phyloP scores from a whole-genome alignment of 208 protist species.

The Entamoeba histolytica region DNA sequence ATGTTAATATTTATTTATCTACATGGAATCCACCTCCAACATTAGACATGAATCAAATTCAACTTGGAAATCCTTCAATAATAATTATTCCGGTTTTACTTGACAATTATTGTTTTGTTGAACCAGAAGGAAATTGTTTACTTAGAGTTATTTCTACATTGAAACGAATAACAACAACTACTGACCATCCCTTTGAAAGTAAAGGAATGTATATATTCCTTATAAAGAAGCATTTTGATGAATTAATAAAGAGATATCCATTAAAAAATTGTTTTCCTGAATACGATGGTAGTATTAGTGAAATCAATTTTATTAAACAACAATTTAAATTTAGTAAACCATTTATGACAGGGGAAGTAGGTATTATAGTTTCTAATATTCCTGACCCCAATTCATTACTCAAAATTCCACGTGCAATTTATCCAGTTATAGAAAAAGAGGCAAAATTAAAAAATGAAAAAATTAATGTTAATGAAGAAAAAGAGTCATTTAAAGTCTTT shows the following conservation, averaged over 20 bases:
- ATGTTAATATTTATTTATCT: not conserved
- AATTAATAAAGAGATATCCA: not conserved
- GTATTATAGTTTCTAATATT: not conserved
- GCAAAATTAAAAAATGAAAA: not conserved
- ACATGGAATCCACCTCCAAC: not conserved
- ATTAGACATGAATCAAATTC: not conserved
- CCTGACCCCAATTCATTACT: not conserved
- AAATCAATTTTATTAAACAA: not conserved
- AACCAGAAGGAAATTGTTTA: not conserved
- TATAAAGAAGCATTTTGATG: not conserved
- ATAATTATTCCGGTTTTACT: not conserved
- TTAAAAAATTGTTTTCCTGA: not conserved
- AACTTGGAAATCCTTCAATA: not conserved
- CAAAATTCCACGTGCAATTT: not conserved
- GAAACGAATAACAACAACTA: not conserved
- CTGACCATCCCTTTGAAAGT: not conserved
- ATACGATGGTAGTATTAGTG: not conserved
- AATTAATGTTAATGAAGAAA: not conserved
- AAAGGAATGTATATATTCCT: not conserved
- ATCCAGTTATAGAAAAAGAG: not conserved
- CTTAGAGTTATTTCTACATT: not conserved
- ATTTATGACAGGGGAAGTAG: not conserved
- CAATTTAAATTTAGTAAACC: not conserved
- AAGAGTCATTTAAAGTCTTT: not conserved
- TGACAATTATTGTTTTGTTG: not conserved